phyloP scores from a whole-genome alignment of 2,329 filamentous ascomycete species.

The Pseudogymnoascus sp. region DNA sequence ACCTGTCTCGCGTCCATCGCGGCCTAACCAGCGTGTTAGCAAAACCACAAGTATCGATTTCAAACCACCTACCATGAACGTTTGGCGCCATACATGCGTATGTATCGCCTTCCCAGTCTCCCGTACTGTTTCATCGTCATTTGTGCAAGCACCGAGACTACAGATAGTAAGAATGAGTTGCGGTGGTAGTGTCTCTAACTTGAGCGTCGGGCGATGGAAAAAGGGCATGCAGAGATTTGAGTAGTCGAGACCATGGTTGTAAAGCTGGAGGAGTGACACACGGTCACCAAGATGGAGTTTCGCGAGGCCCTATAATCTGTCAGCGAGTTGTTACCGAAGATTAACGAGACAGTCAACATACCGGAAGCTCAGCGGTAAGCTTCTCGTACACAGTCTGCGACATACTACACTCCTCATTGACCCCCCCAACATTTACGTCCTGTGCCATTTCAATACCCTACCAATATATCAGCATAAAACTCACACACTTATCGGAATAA shows the following conservation, averaged over 20 bases:
- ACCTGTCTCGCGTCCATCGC: conserved; percentile 14
- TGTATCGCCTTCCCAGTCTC: conserved; percentile 9
- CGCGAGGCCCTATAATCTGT: background rate
- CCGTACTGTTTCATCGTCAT: conserved; percentile 4
- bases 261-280: conserved; percentile 1
- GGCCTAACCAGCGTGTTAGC: background rate
- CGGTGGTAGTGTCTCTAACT: conserved; percentile 12
- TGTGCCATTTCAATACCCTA: conserved; percentile 8
- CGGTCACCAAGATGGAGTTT: conserved; percentile 4
- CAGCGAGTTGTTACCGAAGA: background rate
- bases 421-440: background rate
- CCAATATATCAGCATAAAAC: background rate
- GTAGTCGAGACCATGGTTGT: conserved; percentile 16
- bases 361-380: conserved; percentile 2
- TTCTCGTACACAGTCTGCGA: background rate
- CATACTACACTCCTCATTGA: background rate
- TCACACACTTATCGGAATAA: background rate
- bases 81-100: conserved; percentile 9
- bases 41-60: background rate
- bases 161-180: conserved; percentile 18
- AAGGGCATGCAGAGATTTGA: conserved; percentile 19
- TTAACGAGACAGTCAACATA: background rate
- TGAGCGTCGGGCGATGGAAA: conserved; percentile 20
- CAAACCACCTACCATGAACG: background rate
- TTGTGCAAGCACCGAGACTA: conserved; percentile 17